Base-by-base conservation (phyloP, 176 grass and related monocot species). In the Aegilops sharonensis region DNA sequence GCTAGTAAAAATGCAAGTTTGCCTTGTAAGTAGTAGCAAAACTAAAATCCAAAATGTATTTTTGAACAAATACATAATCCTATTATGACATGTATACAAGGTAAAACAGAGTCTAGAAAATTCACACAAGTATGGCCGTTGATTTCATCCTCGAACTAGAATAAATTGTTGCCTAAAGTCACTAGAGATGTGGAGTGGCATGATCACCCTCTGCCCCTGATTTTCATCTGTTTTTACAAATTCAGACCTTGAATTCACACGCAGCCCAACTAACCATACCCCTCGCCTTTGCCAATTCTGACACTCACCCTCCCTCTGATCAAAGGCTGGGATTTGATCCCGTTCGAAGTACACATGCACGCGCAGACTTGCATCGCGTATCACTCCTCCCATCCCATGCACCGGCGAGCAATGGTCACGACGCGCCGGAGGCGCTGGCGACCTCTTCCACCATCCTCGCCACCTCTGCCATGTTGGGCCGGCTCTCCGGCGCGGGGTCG, bases 371-470 rank as follows among this genome's bases (percentile, higher is more conserved):
- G 72, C 64, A 24, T 25, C 79, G 66, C 50, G 24, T 56, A 29
- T 21, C 29, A 68, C 40, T 67, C n/a, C 24, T 70, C 68, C 34
- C 37, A 11, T 61, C 68, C 60, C 0, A 18, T 13, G 60, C 66
- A 27, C 25, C 62, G 45, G 12, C 4, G 65, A 29, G 15, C 5
- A 57, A 9, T 13, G 34, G 9, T 83, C 87, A 75, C 30, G 75
- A 35, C 9, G 30, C 83, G 43, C 54, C 71, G 20, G 30, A 75
- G 21, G 30, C 83, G 21, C 30, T 31, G 60, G 57, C 83, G 35
- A 93, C 88, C 81, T 91, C 84, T 78, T 91, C 94, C 39, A 95
- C 86, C 48, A 93, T 83, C 84, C 59, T 77, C 8, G 91, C 84
- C 0, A 86, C 94, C 52, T 93, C 87, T 11, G 52, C 15, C 62